Base-by-base conservation (phyloP, 371 early-diverging fungal genomes). In the Amoeboaphelidium protococcarum region DNA sequence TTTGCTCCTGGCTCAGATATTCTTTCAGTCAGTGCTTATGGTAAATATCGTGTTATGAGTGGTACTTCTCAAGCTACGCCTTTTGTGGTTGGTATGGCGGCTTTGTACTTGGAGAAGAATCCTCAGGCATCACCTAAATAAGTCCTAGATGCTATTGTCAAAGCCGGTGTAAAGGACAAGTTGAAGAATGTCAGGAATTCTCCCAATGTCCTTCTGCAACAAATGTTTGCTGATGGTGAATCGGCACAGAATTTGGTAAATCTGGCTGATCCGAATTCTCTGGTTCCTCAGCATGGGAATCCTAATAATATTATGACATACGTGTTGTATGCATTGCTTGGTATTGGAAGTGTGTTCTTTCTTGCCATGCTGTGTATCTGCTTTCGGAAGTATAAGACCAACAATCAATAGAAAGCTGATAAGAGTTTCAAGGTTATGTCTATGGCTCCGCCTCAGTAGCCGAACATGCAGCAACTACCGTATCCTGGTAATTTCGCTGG, bases 51-150 rank as follows among this genome's bases (percentile, higher is more conserved):
- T 41, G 45, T 49, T 47, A 46, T 19, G 25, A 46, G 47, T 41
- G 66, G 66, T 0, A 66, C 66, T 25, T 58, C 58, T 10, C 61
- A 63, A 62, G 66, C 66, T 21, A 47, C 63, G 22, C 66, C 66
- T 2, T 59, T 60, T 48, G 61, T 60, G 2, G 42, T 64, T 21
- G 66, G 66, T 25, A 50, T 57, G n/a, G 56, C 58, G 45, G 62
- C 64, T 24, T 20, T 45, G 4, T 13, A 19, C 12, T 22, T 45
- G 26, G 45, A 45, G 25, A 4, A 24, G 25, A 45, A 45, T 45
- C 37, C 37, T 6, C 37, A 16, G 37, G 37, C 37, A 31, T 10
- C 10, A 10, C 37, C 37, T 31, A 10, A 6, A 10, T 6, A 31
- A 10, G 37, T 31, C 16, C 10, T 31, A 10, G 16, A 31, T 16